These are phyloP conservation scores for Trichoderma koningiopsis DNA, from an alignment of 2,329 filamentous ascomycete species.

Conservation along the genomic window DNA sequence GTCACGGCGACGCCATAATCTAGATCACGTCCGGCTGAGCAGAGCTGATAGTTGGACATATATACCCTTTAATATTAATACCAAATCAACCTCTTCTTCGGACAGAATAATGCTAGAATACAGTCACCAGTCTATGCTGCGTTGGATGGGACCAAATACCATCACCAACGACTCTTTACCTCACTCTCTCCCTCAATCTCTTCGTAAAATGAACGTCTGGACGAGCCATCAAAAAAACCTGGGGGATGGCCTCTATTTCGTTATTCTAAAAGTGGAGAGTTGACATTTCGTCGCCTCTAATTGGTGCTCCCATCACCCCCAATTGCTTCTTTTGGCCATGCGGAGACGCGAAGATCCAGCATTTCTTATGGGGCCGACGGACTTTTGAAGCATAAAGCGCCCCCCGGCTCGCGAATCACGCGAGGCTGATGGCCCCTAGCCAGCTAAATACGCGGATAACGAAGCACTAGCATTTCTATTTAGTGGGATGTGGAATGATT, in stretches of 20 bases:
- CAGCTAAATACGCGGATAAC: slow-evolving; percentile 1
- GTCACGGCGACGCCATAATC: neutral
- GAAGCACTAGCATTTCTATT: neutral
- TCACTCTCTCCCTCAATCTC: neutral
- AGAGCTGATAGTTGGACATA: neutral
- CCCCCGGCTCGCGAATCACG: slow-evolving; percentile 11
- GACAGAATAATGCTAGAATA: neutral
- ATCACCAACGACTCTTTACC: neutral
- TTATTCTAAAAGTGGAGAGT: slow-evolving; percentile 17
- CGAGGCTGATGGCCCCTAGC: neutral
- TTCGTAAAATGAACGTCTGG: neutral
- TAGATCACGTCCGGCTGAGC: neutral
- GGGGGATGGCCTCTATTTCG: slow-evolving; percentile 22
- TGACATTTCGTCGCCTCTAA: neutral
- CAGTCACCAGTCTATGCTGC: neutral
- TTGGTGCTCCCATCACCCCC: slow-evolving; percentile 1
- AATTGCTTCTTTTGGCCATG: slow-evolving; percentile 16
- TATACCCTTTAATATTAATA: slow-evolving; percentile 8
- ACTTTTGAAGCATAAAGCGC: neutral
- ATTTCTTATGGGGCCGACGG: neutral
- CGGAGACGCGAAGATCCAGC: slow-evolving; percentile 11
- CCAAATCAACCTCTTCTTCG: neutral
- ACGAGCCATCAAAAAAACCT: slow-evolving; percentile 5
- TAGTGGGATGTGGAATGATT: slow-evolving; percentile 2
- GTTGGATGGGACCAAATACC: neutral